Base-by-base conservation (phyloP, 228 moss, liverwort and hornwort species). In the Sphagnum fallax region DNA sequence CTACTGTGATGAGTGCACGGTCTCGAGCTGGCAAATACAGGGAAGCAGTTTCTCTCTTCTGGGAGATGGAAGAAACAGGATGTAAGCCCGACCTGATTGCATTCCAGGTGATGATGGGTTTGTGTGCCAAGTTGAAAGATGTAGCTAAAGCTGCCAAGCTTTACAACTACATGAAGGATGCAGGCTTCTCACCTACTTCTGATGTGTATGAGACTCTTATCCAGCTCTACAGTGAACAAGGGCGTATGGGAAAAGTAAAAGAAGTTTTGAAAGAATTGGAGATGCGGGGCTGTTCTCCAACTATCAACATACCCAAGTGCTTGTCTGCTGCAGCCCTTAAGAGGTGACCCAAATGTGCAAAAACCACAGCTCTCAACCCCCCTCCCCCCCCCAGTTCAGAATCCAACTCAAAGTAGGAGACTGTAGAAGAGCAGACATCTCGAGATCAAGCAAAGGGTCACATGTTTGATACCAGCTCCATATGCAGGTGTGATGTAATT, bases 141-240 rank as follows among this genome's bases (percentile, higher is more conserved):
- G 62, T 90, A 71, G 77, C 77, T 16, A 83, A 65, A 67, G 86
- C 80, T 5, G 69, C 76, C 51, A 87, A 85, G 73, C 71, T 88
- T 59, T 83, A 84, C 50, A 83, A 76, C 16, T 69, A 81, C 14
- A 74, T 90, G 78, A 82, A 78, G 66, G 67, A 79, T 53, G 70
- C 80, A 10, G 90, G 92, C n/a, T 90, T 88, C 62, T 74, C 86
- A 3, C 88, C 88, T 11, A 88, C 91, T 65, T 76, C 78, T 4
- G 84, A 81, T 72, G 73, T 94, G 59, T 90, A 88, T 72, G 86
- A 86, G 70, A 79, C 76, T 6, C 79, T 91, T 72, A 78, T 91
- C 52, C 76, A 83, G 52, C 77, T 91, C 7, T 81, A 83, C 48
- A 79, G 83, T 67, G 88, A 67, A 67, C 77, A 83, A 52, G 87